Evolutionary conservation across 2,329 filamentous ascomycete species (phyloP).

Genomic region (Stemphylium beticola): DNA sequence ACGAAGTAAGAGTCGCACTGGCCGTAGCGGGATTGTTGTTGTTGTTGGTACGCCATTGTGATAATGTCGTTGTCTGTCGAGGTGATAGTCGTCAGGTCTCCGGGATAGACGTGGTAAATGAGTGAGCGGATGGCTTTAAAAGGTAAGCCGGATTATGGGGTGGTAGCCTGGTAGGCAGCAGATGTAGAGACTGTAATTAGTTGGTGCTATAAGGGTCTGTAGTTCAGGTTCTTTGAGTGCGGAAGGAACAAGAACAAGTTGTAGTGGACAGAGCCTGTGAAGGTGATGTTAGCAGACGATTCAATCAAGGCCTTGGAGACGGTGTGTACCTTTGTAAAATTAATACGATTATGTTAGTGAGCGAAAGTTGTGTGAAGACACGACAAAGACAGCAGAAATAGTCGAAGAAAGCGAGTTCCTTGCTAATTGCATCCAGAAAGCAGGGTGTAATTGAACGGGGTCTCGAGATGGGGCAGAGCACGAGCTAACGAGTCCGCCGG

Average conservation of each 20-base stretch:
- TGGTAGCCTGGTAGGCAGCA: conserved; percentile 57
- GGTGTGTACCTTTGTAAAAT: conserved; percentile 55
- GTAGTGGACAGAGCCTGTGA: conserved; percentile 44
- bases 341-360: conserved; percentile 56
- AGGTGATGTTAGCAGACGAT: conserved; percentile 22
- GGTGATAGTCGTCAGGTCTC: conserved; percentile 57
- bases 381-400: conserved; percentile 43
- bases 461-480: conserved; percentile 54
- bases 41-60: conserved; percentile 63
- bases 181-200: conserved; percentile 64
- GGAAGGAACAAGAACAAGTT: conserved; percentile 44
- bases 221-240: conserved; percentile 41
- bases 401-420: conserved; percentile 45
- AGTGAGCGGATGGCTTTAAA: conserved; percentile 53
- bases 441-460: conserved; percentile 47
- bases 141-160: conserved; percentile 54
- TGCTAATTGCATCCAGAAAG: conserved; percentile 54
- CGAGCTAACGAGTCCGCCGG: conserved; percentile 62
- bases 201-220: conserved; percentile 56
- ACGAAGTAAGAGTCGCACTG: conserved; percentile 74
- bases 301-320: conserved; percentile 20
- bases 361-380: conserved; percentile 44
- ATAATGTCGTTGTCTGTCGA: conserved; percentile 47
- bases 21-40: conserved; percentile 61
- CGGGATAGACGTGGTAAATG: conserved; percentile 43